phyloP scores from a whole-genome alignment of 306 rosid species.

The Pueraria montana region DNA sequence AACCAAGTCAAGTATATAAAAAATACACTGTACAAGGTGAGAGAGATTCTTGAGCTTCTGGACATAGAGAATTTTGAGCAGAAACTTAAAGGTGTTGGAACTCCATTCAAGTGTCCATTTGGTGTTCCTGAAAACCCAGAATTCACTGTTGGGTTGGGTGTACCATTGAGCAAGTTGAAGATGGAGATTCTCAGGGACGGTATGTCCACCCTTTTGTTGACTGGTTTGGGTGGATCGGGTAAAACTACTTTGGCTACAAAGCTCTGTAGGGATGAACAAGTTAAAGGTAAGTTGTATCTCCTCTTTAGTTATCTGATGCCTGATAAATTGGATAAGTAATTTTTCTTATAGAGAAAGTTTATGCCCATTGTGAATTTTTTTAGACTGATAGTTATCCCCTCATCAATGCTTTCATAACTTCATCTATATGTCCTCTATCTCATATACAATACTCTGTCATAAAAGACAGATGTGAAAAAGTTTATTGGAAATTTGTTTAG shows the following conservation, averaged over 20 bases:
- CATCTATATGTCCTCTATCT: too few species aligned
- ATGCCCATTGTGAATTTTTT: too few species aligned
- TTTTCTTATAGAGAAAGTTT: background rate
- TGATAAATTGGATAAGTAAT: background rate
- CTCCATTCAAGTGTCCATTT: background rate
- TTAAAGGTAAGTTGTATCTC: slow-evolving; percentile 44
- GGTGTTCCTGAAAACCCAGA: slow-evolving; percentile 47
- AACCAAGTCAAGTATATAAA: slow-evolving; percentile 27
- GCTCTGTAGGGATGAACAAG: slow-evolving; percentile 57
- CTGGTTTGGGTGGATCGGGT: slow-evolving; percentile 64
- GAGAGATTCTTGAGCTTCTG: background rate
- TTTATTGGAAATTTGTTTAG: background rate
- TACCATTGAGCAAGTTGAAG: slow-evolving; percentile 51
- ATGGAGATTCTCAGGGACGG: slow-evolving; percentile 47
- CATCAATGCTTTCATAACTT: too few species aligned
- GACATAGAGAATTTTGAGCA: background rate
- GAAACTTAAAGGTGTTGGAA: background rate
- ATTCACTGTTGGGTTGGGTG: slow-evolving; percentile 53
- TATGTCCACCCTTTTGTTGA: slow-evolving; percentile 42
- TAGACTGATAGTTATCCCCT: too few species aligned
- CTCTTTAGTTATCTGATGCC: background rate
- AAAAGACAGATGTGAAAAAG: too few species aligned
- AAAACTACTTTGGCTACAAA: slow-evolving; percentile 59
- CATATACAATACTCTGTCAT: too few species aligned
- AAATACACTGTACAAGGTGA: slow-evolving; percentile 35